Percentiles rank a stretch among this genome's conserved stretches.
These are phyloP conservation scores for Penicillium verrucosum DNA, from an alignment of 2,329 filamentous ascomycete species.

Conservation along the genomic window DNA sequence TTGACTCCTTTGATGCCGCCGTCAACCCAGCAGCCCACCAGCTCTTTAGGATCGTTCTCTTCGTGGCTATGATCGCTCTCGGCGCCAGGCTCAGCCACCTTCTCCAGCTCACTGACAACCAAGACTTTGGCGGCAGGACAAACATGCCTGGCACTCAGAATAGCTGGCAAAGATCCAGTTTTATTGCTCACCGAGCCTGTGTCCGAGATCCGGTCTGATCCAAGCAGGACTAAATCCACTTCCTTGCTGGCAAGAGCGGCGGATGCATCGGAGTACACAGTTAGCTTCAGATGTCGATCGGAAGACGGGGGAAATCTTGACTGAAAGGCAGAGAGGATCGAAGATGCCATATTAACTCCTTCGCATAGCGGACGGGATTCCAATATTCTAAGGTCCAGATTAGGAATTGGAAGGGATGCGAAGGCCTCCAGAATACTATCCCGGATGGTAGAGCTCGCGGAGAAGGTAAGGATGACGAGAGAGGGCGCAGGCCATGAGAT, in stretches of 20 bases:
- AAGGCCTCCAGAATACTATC: slow-evolving; percentile 48
- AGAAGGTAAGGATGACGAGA: slow-evolving; percentile 58
- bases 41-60: slow-evolving; percentile 54
- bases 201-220: slow-evolving; percentile 60
- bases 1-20: slow-evolving; percentile 24
- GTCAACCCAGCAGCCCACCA: slow-evolving; percentile 48
- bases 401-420: slow-evolving; percentile 29
- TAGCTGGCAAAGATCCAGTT: slow-evolving; percentile 59
- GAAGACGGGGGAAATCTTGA: slow-evolving; percentile 18
- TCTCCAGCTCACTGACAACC: slow-evolving; percentile 59
- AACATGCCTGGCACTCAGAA: slow-evolving; percentile 53
- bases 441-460: slow-evolving; percentile 60
- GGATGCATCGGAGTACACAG: slow-evolving; percentile 59
- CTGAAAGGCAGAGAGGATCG: slow-evolving; percentile 22
- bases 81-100: slow-evolving; percentile 52
- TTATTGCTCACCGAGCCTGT: slow-evolving; percentile 64
- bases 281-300: slow-evolving; percentile 39
- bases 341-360: slow-evolving; percentile 57
- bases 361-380: slow-evolving; percentile 67
- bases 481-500: slow-evolving; percentile 8
- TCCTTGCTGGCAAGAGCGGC: slow-evolving; percentile 52
- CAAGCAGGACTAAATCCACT: slow-evolving; percentile 60
- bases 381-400: slow-evolving; percentile 57
- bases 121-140: slow-evolving; percentile 50
- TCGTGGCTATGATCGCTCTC: slow-evolving; percentile 52